Evolutionary conservation across 2,329 filamentous ascomycete genomes (phyloP).

Genomic region (Dactylellina sp.): DNA sequence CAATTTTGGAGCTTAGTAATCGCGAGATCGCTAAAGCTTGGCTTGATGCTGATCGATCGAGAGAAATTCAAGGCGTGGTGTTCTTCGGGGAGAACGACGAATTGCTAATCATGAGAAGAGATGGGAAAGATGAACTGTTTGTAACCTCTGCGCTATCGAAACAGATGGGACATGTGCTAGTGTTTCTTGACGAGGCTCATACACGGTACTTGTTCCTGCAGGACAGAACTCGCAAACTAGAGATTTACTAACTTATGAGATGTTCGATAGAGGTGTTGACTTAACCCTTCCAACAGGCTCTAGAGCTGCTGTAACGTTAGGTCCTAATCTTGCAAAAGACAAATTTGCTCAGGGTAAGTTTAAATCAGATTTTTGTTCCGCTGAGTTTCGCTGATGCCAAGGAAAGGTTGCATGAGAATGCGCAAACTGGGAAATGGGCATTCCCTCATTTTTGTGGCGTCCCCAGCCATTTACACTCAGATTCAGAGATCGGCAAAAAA

Average conservation of each 20-base stretch:
- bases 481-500: conserved; percentile 63
- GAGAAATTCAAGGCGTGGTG: conserved; percentile 63
- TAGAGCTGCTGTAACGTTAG: conserved; percentile 70
- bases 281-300: conserved; percentile 22
- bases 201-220: conserved; percentile 74
- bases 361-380: neutral
- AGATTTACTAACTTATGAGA: too few relatives aligned
- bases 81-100: conserved; percentile 72
- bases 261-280: conserved; percentile 46
- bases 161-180: conserved; percentile 71
- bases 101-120: conserved; percentile 68
- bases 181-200: conserved; percentile 78
- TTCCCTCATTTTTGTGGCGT: conserved; percentile 67
- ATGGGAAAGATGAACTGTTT: conserved; percentile 65
- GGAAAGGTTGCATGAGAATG: conserved; percentile 72
- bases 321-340: conserved; percentile 75
- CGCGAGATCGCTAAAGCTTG: conserved; percentile 68
- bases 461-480: conserved; percentile 71
- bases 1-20: conserved; percentile 75
- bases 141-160: conserved; percentile 71
- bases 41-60: conserved; percentile 63
- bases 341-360: conserved; percentile 75
- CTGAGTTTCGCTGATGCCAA: neutral
- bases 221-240: too few relatives aligned
- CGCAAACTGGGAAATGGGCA: conserved; percentile 75